A percentile compares a stretch with the other conserved stretches of the same genome.
Conservation (phyloP, 2,329 filamentous ascomycete species). For the Biscogniauxia sp. region DNA sequence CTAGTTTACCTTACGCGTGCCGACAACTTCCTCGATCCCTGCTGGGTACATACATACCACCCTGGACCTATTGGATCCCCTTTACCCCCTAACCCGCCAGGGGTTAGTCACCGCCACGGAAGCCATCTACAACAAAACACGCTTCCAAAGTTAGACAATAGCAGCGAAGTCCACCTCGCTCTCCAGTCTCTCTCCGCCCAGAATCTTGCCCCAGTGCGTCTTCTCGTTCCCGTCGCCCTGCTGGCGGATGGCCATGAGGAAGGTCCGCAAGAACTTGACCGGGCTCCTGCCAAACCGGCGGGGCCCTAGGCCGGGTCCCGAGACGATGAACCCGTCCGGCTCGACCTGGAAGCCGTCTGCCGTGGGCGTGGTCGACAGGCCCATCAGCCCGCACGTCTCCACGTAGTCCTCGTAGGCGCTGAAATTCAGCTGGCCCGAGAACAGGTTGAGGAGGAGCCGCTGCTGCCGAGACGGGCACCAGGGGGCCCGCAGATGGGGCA, state of each 20-base stretch:
- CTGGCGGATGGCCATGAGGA: constrained; percentile 37
- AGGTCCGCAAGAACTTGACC: constrained; percentile 35
- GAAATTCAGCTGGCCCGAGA: constrained; percentile 67
- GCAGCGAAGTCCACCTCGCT: neutral
- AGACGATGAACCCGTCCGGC: constrained; percentile 35
- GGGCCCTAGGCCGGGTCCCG: constrained; percentile 14
- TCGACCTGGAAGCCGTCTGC: constrained; percentile 19
- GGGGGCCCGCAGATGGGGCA: constrained; percentile 8
- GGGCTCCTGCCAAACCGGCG: constrained; percentile 31
- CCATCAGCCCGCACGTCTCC: constrained; percentile 49
- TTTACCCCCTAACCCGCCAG: neutral
- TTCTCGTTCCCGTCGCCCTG: constrained; percentile 38
- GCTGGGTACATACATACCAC: neutral
- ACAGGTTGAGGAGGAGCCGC: constrained; percentile 53
- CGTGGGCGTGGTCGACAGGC: constrained; percentile 37
- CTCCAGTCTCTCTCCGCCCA: constrained; percentile 18
- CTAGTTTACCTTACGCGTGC: neutral
- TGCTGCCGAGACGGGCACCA: neutral
- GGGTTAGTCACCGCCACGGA: neutral
- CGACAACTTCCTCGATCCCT: neutral
- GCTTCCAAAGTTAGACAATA: neutral
- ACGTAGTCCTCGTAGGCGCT: constrained; percentile 52
- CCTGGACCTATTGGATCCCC: neutral
- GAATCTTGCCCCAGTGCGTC: constrained; percentile 40
- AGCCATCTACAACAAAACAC: neutral